Evolutionary conservation across 257 asterid species (phyloP).

Genomic region (Solanum chilense): DNA sequence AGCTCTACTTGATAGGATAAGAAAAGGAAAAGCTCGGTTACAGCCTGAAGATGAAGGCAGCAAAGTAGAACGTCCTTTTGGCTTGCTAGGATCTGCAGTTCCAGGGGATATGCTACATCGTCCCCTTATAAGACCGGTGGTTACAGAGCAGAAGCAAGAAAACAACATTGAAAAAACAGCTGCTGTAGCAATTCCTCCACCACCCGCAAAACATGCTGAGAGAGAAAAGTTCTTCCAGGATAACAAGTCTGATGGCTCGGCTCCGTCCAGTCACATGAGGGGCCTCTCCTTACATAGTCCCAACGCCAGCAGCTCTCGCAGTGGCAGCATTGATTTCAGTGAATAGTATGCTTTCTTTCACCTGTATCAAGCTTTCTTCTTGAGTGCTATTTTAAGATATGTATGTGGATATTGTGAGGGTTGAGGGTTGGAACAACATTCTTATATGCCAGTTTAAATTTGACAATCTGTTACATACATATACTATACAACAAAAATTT

Average conservation of each 20-base stretch:
- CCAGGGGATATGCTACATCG: slow-evolving; percentile 58
- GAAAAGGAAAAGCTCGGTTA: slow-evolving; percentile 87
- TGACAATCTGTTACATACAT: neutral
- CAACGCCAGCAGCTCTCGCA: slow-evolving; percentile 60
- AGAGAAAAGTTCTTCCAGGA: slow-evolving; percentile 81
- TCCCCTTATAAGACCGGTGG: slow-evolving; percentile 67
- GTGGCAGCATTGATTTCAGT: slow-evolving; percentile 68
- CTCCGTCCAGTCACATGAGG: slow-evolving; percentile 44
- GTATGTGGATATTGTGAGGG: neutral
- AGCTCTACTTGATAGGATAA: slow-evolving; percentile 37
- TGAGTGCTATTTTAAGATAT: neutral
- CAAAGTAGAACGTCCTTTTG: slow-evolving; percentile 31
- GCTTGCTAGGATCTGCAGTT: slow-evolving; percentile 43
- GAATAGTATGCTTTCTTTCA: slow-evolving; percentile 22
- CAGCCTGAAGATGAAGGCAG: slow-evolving; percentile 53
- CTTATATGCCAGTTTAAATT: neutral
- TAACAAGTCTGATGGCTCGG: slow-evolving; percentile 44
- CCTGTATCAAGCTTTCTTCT: neutral
- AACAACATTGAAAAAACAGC: slow-evolving; percentile 21
- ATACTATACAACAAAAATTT: neutral
- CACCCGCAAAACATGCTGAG: slow-evolving; percentile 88
- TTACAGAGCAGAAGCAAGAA: slow-evolving; percentile 39
- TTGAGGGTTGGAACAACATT: neutral
- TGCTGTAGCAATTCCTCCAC: slow-evolving; percentile 68
- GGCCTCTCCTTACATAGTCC: slow-evolving; percentile 81